phyloP scores from a whole-genome alignment of 2,329 filamentous ascomycete genomes.

The Botrytis fabae region DNA sequence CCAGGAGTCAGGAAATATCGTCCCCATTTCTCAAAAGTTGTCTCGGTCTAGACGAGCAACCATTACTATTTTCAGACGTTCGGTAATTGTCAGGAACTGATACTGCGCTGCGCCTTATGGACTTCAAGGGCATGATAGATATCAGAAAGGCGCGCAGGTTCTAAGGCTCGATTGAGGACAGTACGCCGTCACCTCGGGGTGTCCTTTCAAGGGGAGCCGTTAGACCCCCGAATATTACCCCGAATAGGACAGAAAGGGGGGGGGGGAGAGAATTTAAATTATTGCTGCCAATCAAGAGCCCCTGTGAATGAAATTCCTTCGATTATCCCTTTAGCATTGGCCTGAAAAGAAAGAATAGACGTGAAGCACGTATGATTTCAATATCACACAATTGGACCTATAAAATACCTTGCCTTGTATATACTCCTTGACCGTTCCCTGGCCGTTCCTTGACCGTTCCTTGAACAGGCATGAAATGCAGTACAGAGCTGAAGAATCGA shows the following conservation, averaged over 20 bases:
- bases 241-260: not conserved
- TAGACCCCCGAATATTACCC: not conserved
- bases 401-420: not conserved
- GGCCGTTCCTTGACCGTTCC: conserved; percentile 1
- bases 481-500: not conserved
- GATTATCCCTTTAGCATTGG: conserved; percentile 1
- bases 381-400: conserved; percentile 9
- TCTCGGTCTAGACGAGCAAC: not conserved
- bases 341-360: not conserved
- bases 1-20: conserved; percentile 5
- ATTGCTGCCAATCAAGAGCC: not conserved
- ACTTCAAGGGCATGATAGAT: not conserved
- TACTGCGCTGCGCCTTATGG: not conserved
- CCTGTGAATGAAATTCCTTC: not conserved
- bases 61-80: not conserved
- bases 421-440: not conserved
- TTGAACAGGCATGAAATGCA: not conserved
- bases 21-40: not conserved
- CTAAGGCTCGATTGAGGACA: not conserved
- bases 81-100: not conserved
- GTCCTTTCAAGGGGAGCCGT: not conserved
- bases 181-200: not conserved
- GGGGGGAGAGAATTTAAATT: not conserved
- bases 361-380: conserved; percentile 5
- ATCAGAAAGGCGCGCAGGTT: not conserved